Base-by-base conservation (phyloP, 768 basidiomycete genomes). In the Basidioascus undulatus region DNA sequence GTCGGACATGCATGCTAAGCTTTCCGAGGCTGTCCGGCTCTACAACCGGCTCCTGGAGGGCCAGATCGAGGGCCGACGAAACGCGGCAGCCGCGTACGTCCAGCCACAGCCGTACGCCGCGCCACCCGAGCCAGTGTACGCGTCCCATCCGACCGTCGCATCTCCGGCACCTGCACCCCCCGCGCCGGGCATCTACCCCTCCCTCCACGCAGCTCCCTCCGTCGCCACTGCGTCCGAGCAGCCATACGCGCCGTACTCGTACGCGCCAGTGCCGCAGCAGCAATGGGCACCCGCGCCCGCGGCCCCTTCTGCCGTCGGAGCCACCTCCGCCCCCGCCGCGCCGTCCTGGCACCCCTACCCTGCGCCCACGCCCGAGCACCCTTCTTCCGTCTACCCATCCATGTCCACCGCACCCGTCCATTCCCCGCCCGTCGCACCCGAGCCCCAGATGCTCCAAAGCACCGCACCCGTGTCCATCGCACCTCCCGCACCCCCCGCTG, bases 1-100 rank as follows among this genome's bases (percentile, higher is more conserved):
- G 27, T 64, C 72, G 6, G 86, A 94, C 37, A 94, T 96, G 84
- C 79, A 94, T 51, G 76, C 78, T 35, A 89, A 94, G 58, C 59
- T 98, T 9, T 79, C 82, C 1, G 72, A 89, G 55, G 84, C 82
- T 0, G 83, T 94, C 34, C 76, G 78, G 53, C 61, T 92, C 4
- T 96, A 94, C 54, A 87, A 94, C 49, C 70, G 76, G 40, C 62
- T 92, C 18, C 62, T 89, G 32, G 84, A 84, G 20, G 69, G 80
- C 47, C 80, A 87, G 53, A 65, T 86, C 10, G 36, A 12, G 15
- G 24, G 31, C 3, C 16, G 26, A 20, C 21, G 24, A 20, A 19
- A 16, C 15, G 24, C 6, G 8, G 19, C 15, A 24, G 30, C 13
- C 24, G 27, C 30, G 35, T 26, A 20, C 5, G 0, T 9, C 13